Conservation (phyloP, 176 grass and related monocot species). For the Phoenix dactylifera region DNA sequence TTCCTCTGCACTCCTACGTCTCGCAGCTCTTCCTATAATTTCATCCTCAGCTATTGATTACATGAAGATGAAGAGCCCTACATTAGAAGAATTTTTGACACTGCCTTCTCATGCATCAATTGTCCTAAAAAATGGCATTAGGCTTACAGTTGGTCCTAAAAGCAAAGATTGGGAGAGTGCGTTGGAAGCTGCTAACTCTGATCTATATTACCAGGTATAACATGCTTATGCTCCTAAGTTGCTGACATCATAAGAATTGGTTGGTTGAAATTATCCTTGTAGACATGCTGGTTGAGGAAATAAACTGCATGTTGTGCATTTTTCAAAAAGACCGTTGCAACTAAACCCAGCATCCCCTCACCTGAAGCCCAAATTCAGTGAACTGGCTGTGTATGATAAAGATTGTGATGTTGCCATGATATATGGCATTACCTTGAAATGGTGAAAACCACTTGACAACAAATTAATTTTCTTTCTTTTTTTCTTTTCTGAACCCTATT, state of each 20-base stretch:
- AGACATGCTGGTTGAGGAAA: too few species aligned
- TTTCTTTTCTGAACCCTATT: too few species aligned
- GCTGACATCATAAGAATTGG: background rate
- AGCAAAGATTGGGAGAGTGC: constrained; percentile 56
- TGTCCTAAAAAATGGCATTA: constrained; percentile 36
- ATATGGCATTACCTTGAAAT: too few species aligned
- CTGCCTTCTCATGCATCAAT: constrained; percentile 39
- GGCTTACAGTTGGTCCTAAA: constrained; percentile 41
- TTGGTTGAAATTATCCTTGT: background rate
- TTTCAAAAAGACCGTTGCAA: too few species aligned
- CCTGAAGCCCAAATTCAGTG: too few species aligned
- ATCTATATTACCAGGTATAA: constrained; percentile 75
- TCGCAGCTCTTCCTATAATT: constrained; percentile 77
- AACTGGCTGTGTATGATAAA: too few species aligned
- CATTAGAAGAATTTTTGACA: constrained; percentile 58
- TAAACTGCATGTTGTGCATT: too few species aligned
- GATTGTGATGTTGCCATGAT: too few species aligned
- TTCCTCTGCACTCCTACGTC: constrained; percentile 49
- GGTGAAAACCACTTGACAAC: too few species aligned
- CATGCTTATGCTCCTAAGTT: constrained; percentile 4
- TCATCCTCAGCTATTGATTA: constrained; percentile 43
- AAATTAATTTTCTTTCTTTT: too few species aligned
- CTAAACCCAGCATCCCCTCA: too few species aligned
- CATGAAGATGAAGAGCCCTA: constrained; percentile 65
- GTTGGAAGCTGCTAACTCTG: constrained; percentile 45